Base-by-base conservation (phyloP, 208 protist genomes). In the Trypanosoma conorhini region DNA sequence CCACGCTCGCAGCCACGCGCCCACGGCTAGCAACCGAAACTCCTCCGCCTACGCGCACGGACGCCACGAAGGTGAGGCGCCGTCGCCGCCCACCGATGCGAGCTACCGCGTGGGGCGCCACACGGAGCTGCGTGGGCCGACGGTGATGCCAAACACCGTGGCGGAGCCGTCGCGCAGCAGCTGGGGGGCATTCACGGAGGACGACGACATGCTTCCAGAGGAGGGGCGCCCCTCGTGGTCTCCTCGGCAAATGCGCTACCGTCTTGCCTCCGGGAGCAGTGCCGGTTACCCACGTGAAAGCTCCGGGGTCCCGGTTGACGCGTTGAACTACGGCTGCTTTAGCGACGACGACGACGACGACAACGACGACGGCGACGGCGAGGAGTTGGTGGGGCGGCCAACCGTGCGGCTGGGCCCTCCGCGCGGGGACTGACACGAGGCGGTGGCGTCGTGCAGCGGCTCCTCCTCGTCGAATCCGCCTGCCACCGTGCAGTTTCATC, bases 181-280 rank as follows among this genome's bases (percentile, higher is more conserved):
- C 50, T 54, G 50, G 50, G 19, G 50, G 7, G 50, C 50, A 24
- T 54, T 26, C 17, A 24, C 22, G 50, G 50, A 42, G 15, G 56
- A 31, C 10, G 42, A 54, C 19, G 46, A 22, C n/a, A 22, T 31
- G 40, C 21, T 42, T 19, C 13, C 30, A 24, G 57, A 50, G 12
- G 46, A 46, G 9, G 48, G 33, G n/a, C 60, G 59, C 19, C 59
- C 57, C 8, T 64, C 68, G 15, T 66, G 68, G 68, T 72, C 60
- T 3, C 60, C 68, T n/a, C 50, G 48, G 33, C 68, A 72, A 31
- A 3, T 59, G 50, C 28, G 60, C 7, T 66, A 72, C 50, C n/a
- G 59, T n/a, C 44, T 17, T 50, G 38, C 68, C 5, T 66, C 68
- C n/a, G 50, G 57, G 1, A 71, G 44, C 26, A 40, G 35, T 48